These are phyloP conservation scores for Candida koratica DNA, from an alignment of 805 yeast genomes.

Conservation along the genomic window DNA sequence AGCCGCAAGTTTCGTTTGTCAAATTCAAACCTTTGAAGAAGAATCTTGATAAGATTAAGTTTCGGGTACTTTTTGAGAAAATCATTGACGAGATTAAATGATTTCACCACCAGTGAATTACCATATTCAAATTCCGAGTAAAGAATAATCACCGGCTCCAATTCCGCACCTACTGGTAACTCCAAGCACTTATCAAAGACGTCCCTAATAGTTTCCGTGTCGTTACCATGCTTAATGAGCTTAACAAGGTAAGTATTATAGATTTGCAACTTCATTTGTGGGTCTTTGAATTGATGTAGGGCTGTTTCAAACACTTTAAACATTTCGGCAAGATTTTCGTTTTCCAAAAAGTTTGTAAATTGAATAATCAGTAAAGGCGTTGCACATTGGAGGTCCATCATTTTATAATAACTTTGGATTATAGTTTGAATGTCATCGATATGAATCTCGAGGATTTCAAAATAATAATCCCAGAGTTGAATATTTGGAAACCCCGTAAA, in stretches of 20 bases:
- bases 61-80: slow-evolving; percentile 11
- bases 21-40: slow-evolving; percentile 5
- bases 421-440: slow-evolving; percentile 25
- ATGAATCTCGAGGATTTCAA: slow-evolving; percentile 63
- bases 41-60: slow-evolving; percentile 9
- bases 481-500: slow-evolving; percentile 28
- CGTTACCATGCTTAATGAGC: slow-evolving; percentile 27
- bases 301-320: slow-evolving; percentile 68
- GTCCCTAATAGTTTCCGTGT: slow-evolving; percentile 48
- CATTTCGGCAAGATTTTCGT: slow-evolving; percentile 44
- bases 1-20: slow-evolving; percentile 10
- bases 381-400: slow-evolving; percentile 52
- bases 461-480: slow-evolving; percentile 67
- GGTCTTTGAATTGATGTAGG: slow-evolving; percentile 54
- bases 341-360: slow-evolving; percentile 60
- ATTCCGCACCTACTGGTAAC: slow-evolving; percentile 33
- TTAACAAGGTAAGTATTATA: slow-evolving; percentile 67
- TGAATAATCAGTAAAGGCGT: slow-evolving; percentile 64
- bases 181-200: slow-evolving; percentile 55
- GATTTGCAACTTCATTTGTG: slow-evolving; percentile 54
- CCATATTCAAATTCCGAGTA: slow-evolving; percentile 63
- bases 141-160: slow-evolving; percentile 46
- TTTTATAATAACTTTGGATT: slow-evolving; percentile 23
- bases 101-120: slow-evolving; percentile 47
- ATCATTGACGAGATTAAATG: slow-evolving; percentile 29